A percentile compares a stretch with the other conserved stretches of the same genome.
Evolutionary conservation across 2,329 filamentous ascomycete genomes (phyloP).

Genomic region (Cercospora sp.): DNA sequence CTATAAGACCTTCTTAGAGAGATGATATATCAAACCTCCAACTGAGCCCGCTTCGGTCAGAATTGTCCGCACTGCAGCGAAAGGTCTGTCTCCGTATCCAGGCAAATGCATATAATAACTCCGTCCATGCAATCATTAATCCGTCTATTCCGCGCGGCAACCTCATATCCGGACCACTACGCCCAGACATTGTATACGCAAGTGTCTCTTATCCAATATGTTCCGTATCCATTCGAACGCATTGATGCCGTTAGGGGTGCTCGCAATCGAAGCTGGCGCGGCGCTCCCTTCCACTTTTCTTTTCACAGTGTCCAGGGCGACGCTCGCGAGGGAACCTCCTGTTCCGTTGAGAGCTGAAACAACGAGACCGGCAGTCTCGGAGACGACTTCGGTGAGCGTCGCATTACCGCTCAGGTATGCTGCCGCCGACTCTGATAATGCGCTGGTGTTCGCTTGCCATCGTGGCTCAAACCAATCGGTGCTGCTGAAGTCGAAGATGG

Average conservation of each 20-base stretch:
- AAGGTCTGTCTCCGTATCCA: background rate
- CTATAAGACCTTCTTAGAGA: background rate
- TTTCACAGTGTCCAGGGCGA: conserved; percentile 63
- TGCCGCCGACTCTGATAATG: conserved; percentile 41
- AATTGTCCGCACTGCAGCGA: background rate
- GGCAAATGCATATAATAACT: background rate
- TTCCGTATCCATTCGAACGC: conserved; percentile 85
- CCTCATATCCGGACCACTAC: conserved; percentile 62
- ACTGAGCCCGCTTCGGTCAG: background rate
- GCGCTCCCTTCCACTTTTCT: conserved; percentile 46
- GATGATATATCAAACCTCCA: background rate
- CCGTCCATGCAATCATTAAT: background rate
- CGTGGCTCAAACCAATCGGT: conserved; percentile 94
- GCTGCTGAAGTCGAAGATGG: conserved; percentile 85
- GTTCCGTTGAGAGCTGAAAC: conserved; percentile 65
- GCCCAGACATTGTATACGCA: conserved; percentile 88
- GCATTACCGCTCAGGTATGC: conserved; percentile 36
- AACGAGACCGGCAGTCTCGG: conserved; percentile 63
- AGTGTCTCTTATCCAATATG: conserved; percentile 78
- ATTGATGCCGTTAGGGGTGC: conserved; percentile 59
- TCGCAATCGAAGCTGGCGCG: conserved; percentile 38
- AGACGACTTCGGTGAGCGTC: conserved; percentile 51
- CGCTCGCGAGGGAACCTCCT: conserved; percentile 64
- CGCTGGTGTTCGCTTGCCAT: conserved; percentile 33
- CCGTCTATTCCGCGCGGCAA: background rate